phyloP scores from a whole-genome alignment of 1,139 yeast species.

The Geotrichum carabidarum region DNA sequence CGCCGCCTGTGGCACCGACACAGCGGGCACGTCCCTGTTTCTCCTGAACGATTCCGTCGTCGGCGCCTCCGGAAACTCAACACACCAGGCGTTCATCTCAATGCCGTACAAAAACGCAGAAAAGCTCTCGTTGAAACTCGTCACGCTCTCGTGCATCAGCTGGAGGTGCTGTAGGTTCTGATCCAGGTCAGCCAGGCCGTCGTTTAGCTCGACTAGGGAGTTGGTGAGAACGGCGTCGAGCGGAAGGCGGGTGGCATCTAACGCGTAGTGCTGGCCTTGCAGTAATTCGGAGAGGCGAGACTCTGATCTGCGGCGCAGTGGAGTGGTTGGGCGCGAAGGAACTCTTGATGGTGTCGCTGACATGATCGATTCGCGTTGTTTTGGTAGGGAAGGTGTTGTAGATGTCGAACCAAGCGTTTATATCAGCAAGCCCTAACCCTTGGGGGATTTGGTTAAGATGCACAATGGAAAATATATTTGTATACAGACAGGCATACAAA shows the following conservation, averaged over 20 bases:
- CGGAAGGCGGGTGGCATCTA: constrained; percentile 3
- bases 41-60: constrained; percentile 30
- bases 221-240: constrained; percentile 5
- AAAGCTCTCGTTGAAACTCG: constrained; percentile 57
- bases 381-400: not conserved
- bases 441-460: too few relatives aligned
- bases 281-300: constrained; percentile 7
- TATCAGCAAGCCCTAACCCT: too few relatives aligned
- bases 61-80: constrained; percentile 52
- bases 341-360: constrained; percentile 6
- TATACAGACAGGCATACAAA: too few relatives aligned
- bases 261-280: constrained; percentile 1
- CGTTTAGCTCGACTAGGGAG: constrained; percentile 41
- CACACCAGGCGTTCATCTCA: constrained; percentile 66
- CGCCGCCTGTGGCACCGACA: not conserved
- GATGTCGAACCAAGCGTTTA: not conserved
- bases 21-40: constrained; percentile 20
- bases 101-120: constrained; percentile 60
- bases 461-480: too few relatives aligned
- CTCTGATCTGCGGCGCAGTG: constrained; percentile 16
- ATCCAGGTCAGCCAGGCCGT: constrained; percentile 52
- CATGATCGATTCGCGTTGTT: not conserved
- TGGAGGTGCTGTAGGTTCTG: constrained; percentile 48
- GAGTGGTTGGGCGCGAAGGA: constrained; percentile 19
- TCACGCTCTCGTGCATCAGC: constrained; percentile 48